Conservation (phyloP, 805 yeast genomes). For the Ogataea trehaloabstinens region DNA sequence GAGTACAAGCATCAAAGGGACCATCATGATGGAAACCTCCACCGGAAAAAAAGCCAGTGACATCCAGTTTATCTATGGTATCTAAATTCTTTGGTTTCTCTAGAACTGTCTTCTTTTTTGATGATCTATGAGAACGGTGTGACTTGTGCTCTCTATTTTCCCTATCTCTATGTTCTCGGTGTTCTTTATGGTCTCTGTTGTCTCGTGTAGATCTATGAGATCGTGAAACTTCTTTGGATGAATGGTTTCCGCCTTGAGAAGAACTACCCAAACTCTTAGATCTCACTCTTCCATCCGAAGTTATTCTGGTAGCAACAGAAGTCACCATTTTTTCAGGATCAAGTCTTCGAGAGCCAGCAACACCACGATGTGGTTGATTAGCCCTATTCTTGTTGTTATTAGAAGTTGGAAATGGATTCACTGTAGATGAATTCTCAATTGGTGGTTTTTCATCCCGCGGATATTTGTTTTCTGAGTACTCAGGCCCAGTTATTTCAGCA, state of each 20-base stretch:
- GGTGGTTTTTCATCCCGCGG: conserved; percentile 50
- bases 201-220: conserved; percentile 16
- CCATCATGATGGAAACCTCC: conserved; percentile 98
- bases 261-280: conserved; percentile 29
- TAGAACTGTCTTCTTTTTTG: conserved; percentile 39
- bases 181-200: conserved; percentile 22
- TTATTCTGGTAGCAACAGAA: conserved; percentile 25
- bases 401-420: conserved; percentile 27
- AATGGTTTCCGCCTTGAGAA: conserved; percentile 5
- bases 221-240: conserved; percentile 15
- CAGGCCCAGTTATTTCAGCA: conserved; percentile 56
- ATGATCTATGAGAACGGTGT: conserved; percentile 34
- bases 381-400: conserved; percentile 12
- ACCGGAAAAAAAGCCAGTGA: conserved; percentile 89
- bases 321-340: conserved; percentile 21
- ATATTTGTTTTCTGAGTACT: conserved; percentile 40
- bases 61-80: conserved; percentile 93
- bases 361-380: conserved; percentile 7
- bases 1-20: conserved; percentile 97
- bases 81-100: conserved; percentile 74
- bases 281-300: conserved; percentile 31
- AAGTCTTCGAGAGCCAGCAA: conserved; percentile 20
- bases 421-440: conserved; percentile 19
- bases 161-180: conserved; percentile 18
- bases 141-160: conserved; percentile 26